phyloP scores from a whole-genome alignment of 1,139 yeast species.

The Magnusiomyces suaveolens region DNA sequence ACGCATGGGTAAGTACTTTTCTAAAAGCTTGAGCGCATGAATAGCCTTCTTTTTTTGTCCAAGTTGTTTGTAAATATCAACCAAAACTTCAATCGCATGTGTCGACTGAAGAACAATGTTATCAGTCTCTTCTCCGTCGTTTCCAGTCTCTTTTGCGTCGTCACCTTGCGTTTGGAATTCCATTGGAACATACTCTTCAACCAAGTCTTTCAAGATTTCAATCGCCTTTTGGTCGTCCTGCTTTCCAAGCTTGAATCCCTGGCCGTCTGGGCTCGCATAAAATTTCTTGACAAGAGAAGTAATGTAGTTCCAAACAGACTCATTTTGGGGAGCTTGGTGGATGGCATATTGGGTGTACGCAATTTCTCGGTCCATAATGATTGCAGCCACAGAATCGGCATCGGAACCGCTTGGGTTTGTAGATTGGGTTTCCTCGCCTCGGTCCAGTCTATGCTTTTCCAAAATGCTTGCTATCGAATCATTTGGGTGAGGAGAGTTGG shows the following conservation, averaged over 20 bases:
- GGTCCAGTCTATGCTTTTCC: not conserved
- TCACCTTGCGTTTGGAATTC: not conserved
- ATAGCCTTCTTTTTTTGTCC: slow-evolving; percentile 32
- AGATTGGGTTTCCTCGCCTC: not conserved
- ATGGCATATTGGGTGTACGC: slow-evolving; percentile 43
- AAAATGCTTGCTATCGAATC: no score
- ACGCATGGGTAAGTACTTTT: slow-evolving; percentile 58
- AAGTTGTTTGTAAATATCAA: slow-evolving; percentile 38
- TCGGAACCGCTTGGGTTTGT: not conserved
- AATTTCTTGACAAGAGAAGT: slow-evolving; percentile 46
- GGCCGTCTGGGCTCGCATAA: not conserved
- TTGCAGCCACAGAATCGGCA: not conserved
- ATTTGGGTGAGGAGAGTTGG: not conserved
- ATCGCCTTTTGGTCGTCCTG: not conserved
- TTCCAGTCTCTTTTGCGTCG: not conserved
- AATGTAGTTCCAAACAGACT: slow-evolving; percentile 82
- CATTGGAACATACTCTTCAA: slow-evolving; percentile 6
- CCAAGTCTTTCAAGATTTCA: slow-evolving; percentile 23
- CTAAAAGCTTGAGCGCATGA: slow-evolving; percentile 42
- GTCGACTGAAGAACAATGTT: slow-evolving; percentile 38
- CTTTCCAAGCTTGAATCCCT: not conserved
- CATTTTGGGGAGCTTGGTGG: slow-evolving; percentile 62
- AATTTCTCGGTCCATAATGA: slow-evolving; percentile 32
- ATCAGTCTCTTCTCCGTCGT: not conserved
- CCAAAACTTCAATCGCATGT: slow-evolving; percentile 59